phyloP scores from a whole-genome alignment of 208 protist genomes.

The Leptomonas pyrrhocoris region DNA sequence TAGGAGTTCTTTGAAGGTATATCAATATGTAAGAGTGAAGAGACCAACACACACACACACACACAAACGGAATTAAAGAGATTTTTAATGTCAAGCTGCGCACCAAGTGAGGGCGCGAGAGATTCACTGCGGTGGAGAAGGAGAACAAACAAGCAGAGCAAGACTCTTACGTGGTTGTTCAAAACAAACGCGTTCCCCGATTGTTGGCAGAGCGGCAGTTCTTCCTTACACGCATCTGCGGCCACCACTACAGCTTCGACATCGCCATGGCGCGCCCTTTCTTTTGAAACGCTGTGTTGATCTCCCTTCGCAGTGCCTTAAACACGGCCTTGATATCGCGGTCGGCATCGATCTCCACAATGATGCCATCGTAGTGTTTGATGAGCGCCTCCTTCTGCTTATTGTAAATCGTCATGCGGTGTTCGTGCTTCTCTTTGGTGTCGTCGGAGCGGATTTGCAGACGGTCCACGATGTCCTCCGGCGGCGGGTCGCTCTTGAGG shows the following conservation, averaged over 20 bases:
- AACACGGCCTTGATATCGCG: conserved; percentile 54
- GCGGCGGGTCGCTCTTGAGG: conserved; percentile 73
- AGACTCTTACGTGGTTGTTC: no score
- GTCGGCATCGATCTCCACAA: conserved; percentile 64
- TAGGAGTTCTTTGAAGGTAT: no score
- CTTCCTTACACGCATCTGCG: neutral
- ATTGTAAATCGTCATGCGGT: conserved; percentile 72
- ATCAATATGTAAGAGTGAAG: no score
- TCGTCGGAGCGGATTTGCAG: conserved; percentile 85
- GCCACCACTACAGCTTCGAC: conserved; percentile 22
- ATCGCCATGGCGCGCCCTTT: neutral
- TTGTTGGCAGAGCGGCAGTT: no score
- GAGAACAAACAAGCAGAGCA: no score
- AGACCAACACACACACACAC: no score
- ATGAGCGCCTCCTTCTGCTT: conserved; percentile 68
- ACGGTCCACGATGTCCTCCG: conserved; percentile 64
- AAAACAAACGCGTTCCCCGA: no score
- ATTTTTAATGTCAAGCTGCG: no score
- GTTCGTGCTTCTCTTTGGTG: conserved; percentile 75
- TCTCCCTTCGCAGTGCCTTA: conserved; percentile 25
- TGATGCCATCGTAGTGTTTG: conserved; percentile 54
- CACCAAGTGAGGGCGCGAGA: no score
- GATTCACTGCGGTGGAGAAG: no score
- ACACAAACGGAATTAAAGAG: no score
- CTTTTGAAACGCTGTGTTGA: conserved; percentile 35